Base-by-base conservation (phyloP, 192 early-diverging fungal genomes). In the Pilobolus umbonatus region DNA sequence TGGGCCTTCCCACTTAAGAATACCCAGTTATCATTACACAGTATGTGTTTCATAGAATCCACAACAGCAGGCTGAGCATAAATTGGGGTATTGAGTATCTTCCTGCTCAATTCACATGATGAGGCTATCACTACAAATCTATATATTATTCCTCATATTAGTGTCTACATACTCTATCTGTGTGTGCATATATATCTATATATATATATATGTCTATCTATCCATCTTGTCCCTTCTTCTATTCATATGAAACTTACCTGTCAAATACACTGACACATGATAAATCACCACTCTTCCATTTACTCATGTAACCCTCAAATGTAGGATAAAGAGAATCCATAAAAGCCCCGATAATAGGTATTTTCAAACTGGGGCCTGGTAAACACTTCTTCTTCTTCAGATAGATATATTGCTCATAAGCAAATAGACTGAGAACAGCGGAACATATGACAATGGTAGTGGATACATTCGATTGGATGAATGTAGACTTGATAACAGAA, bases 101-200 rank as follows among this genome's bases (percentile, higher is more conserved):
- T 75, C 28, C 73, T 65, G 22, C 61, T 64, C 3, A 75, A 55
- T 15, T 75, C 73, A 48, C 72, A 73, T 3, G 73, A 60, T 2
- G 73, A 75, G 42, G 72, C 69, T 58, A 75, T 71, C 5, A 75
- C 73, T 26, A 75, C 61, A 56, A 75, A 75, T 57, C 73, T 70
- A 55, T 45, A 17, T 38, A 2, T n/a, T n/a, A n/a, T n/a, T n/a
- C n/a, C n/a, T n/a, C n/a, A n/a, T n/a, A n/a, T n/a, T n/a, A n/a
- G n/a, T n/a, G n/a, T n/a, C n/a, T n/a, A n/a, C n/a, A n/a, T n/a
- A n/a, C n/a, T n/a, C n/a, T n/a, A n/a, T n/a, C n/a, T 22, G 30
- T 25, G 17, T 32, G 35, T 59, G 30, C 31, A 57, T 42, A 57
- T 42, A 30, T 57, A 44, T 9, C 10, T 45, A 45, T 45, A 14